Conservation (phyloP, 345 rosid species). For the Corchorus capsularis region DNA sequence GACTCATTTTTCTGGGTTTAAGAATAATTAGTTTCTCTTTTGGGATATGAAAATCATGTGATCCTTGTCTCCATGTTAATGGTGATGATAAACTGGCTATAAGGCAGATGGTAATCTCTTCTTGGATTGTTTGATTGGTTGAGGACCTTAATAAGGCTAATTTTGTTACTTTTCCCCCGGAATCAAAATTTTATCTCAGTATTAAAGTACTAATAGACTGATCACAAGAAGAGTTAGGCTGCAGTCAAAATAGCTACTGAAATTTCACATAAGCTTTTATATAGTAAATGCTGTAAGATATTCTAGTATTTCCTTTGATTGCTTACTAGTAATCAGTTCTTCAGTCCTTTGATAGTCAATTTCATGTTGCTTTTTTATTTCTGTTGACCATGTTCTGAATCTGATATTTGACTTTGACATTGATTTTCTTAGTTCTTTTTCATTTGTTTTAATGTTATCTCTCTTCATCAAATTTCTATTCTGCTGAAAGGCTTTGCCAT, state of each 20-base stretch:
- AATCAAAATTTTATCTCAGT: neutral
- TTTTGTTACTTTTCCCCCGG: neutral
- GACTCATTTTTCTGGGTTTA: conserved; percentile 8
- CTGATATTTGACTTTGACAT: neutral
- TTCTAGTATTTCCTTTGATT: neutral
- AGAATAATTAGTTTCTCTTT: neutral
- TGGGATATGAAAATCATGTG: neutral
- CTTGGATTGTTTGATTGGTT: neutral
- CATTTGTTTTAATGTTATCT: neutral
- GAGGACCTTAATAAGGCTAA: neutral
- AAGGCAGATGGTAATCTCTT: neutral
- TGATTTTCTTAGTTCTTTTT: no score
- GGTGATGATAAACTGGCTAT: neutral
- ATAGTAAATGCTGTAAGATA: neutral
- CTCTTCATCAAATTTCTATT: neutral
- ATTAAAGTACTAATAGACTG: neutral
- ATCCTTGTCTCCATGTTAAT: neutral
- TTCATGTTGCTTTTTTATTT: neutral
- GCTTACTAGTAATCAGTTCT: no score
- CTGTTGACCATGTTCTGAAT: neutral
- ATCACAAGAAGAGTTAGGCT: neutral
- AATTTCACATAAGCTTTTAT: neutral
- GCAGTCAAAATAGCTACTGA: neutral
- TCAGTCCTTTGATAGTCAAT: neutral
- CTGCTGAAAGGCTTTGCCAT: neutral